These are phyloP conservation scores for Lentinula sp. DNA, from an alignment of 768 basidiomycete genomes.

Conservation along the genomic window DNA sequence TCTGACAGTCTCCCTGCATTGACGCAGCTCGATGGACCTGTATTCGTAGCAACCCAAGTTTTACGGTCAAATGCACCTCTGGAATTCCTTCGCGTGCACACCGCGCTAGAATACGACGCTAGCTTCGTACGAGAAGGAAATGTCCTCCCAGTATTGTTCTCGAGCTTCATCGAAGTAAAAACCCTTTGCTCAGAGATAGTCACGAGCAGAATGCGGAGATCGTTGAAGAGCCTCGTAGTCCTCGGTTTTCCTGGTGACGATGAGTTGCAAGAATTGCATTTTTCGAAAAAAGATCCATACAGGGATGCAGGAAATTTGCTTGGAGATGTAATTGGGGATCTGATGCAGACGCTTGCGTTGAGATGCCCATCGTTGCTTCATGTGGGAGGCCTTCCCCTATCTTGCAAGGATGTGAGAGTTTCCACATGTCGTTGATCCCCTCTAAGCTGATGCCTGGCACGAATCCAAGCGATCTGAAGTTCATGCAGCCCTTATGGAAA, in stretches of 20 bases:
- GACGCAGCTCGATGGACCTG: not conserved
- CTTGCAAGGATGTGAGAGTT: not conserved
- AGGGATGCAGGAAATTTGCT: not conserved
- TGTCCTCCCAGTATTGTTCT: not conserved
- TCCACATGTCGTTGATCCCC: too few species aligned
- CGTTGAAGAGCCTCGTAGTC: not conserved
- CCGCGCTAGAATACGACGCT: not conserved
- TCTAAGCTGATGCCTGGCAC: not conserved
- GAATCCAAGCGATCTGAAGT: not conserved
- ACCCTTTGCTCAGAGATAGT: not conserved
- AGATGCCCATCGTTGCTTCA: not conserved
- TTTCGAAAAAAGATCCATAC: not conserved
- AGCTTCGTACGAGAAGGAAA: not conserved
- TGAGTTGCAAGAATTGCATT: not conserved
- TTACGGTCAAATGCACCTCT: not conserved
- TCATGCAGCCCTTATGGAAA: constrained; percentile 1
- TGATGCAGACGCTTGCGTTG: not conserved
- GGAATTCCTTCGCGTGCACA: not conserved
- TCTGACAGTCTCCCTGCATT: not conserved
- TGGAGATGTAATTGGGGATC: not conserved
- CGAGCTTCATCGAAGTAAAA: not conserved
- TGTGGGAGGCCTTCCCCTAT: not conserved
- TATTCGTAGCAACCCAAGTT: not conserved
- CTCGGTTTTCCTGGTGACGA: not conserved
- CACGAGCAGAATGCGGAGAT: not conserved